phyloP scores from a whole-genome alignment of 768 basidiomycete genomes.

The Lactarius hengduanensis region DNA sequence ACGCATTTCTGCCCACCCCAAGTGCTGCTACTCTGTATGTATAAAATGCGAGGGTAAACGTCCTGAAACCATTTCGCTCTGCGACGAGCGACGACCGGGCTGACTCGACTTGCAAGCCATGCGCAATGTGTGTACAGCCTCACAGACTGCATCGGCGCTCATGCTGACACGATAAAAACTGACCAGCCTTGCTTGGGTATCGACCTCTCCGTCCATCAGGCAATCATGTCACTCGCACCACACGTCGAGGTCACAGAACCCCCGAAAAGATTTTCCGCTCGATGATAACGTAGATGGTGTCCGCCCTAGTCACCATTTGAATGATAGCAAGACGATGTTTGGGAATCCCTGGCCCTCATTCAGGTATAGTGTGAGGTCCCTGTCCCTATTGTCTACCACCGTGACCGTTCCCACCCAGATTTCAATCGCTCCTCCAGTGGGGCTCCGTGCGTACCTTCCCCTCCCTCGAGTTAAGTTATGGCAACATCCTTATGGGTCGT shows the following conservation, averaged over 20 bases:
- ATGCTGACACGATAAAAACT: not conserved
- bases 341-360: conserved; percentile 29
- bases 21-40: too few species aligned
- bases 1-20: too few species aligned
- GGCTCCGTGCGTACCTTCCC: conserved; percentile 14
- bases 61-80: too few species aligned
- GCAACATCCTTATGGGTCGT: not conserved
- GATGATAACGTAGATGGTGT: conserved; percentile 8
- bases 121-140: not conserved
- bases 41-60: too few species aligned
- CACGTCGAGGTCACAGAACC: conserved; percentile 23
- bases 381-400: not conserved
- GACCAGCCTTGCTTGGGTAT: not conserved
- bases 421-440: conserved; percentile 24
- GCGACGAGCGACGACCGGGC: too few species aligned
- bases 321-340: conserved; percentile 21
- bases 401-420: conserved; percentile 6
- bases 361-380: conserved; percentile 13
- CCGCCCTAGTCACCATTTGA: conserved; percentile 24
- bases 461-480: too few species aligned
- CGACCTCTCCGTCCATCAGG: not conserved
- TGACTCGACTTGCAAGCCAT: not conserved
- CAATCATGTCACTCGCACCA: conserved; percentile 18
- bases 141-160: not conserved
- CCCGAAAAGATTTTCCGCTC: conserved; percentile 23